Evolutionary conservation across 2,329 filamentous ascomycete species (phyloP).

Genomic region (Colletotrichum salicis): DNA sequence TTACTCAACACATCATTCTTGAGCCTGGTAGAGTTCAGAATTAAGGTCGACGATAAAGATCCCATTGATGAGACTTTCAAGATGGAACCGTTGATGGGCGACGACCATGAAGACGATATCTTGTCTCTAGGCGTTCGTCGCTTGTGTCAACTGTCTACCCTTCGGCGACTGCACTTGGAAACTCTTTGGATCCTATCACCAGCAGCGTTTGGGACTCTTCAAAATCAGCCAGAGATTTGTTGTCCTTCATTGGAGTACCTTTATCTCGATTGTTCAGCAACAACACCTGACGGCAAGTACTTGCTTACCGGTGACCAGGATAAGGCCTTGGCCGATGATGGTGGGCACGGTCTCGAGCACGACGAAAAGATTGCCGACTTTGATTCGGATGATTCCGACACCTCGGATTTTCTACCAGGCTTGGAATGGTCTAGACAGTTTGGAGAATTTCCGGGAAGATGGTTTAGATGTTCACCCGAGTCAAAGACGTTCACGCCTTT

Average conservation of each 20-base stretch:
- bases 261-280: not conserved
- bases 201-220: not conserved
- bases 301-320: not conserved
- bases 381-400: not conserved
- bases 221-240: not conserved
- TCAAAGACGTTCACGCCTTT: not conserved
- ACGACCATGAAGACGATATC: not conserved
- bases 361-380: not conserved
- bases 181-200: not conserved
- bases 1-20: not conserved
- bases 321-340: not conserved
- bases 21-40: constrained; percentile 7
- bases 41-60: constrained; percentile 1
- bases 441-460: not conserved
- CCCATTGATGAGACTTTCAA: not conserved
- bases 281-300: not conserved
- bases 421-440: not conserved
- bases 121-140: not conserved
- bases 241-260: not conserved
- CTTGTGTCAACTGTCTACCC: not conserved
- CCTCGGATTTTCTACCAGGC: not conserved
- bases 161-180: not conserved
- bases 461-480: not conserved
- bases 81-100: not conserved
- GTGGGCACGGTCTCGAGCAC: not conserved